Evolutionary conservation across 1,284 basidiomycete species (phyloP), one percentile per base, ranked within the genome.

Genomic region (Trichosporon ovoides): DNA sequence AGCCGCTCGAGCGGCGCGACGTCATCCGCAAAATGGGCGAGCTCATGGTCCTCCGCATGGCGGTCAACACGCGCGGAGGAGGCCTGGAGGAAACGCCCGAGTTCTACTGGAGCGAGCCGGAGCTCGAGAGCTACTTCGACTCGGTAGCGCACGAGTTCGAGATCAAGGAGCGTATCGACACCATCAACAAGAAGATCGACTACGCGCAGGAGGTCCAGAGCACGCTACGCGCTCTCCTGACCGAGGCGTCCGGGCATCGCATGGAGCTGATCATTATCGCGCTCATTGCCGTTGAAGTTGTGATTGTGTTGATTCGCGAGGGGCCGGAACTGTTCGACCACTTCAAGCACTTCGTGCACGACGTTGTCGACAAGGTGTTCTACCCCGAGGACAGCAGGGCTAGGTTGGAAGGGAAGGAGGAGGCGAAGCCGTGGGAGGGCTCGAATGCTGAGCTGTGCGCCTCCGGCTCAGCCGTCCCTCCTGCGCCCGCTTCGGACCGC

Each of bases 221-320:
- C 51, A 73, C 72, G 6, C 79, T 92, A 33, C 81, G 88, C 46
- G 87, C 89, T 59, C 79, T 91, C 1, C 78, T 91, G 12, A 88
- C 88, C 0, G 88, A 91, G 88, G 88, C 88, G 7, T 90, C 89
- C 2, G 83, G 82, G 0, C 89, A 93, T 68, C 83, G 87, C 5
- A 92, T 95, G 89, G 91, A 95, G 75, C 78, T 94, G 0, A 87
- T 94, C 64, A 94, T 94, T 68, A 94, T 94, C 63, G 81, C 83
- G 0, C 85, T 94, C 57, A 94, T 94, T 67, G 88, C 91, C 0
- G 90, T 93, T 7, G 91, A 94, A 74, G 91, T 92, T 22, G 81
- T 90, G 63, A 87, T 94, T 57, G 90, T 49, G 13, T 55, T 65
- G 19, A 61, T 65, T 38, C 63, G 63, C 38, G 63, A 65, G 40